Conservation (phyloP, 768 basidiomycete genomes). For the Lactarius hatsudake region DNA sequence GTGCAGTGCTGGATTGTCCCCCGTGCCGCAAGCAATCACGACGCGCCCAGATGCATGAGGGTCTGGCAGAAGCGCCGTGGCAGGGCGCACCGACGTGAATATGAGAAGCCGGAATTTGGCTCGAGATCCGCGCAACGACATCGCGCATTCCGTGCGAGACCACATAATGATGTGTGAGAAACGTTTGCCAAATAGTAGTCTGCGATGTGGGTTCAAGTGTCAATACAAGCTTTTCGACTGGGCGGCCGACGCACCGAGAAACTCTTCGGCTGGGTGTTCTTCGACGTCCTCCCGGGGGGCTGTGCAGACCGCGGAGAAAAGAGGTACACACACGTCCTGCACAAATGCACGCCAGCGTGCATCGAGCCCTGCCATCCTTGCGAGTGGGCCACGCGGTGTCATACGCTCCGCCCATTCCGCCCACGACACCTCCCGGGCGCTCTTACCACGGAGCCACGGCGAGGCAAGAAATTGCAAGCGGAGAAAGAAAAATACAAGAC, state of each 20-base stretch:
- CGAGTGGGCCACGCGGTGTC: conserved; percentile 42
- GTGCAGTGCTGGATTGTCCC: conserved; percentile 31
- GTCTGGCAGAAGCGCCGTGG: conserved; percentile 46
- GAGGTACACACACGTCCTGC: conserved; percentile 51
- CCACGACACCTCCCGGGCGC: conserved; percentile 41
- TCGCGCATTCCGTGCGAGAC: conserved; percentile 57
- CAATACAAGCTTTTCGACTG: neutral
- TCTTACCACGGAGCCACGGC: conserved; percentile 29
- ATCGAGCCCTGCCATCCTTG: conserved; percentile 48
- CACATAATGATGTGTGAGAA: conserved; percentile 68
- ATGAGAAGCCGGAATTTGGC: conserved; percentile 39
- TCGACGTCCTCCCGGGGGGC: conserved; percentile 53
- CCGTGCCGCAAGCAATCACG: conserved; percentile 40
- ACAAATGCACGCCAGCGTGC: conserved; percentile 52
- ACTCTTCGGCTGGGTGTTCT: conserved; percentile 58
- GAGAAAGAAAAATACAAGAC: conserved; percentile 34
- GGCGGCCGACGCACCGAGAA: conserved; percentile 50
- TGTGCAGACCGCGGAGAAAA: conserved; percentile 75
- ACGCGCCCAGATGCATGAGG: conserved; percentile 35
- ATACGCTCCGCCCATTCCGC: conserved; percentile 46
- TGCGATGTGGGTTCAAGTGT: neutral
- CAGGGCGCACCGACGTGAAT: conserved; percentile 55
- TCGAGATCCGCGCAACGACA: conserved; percentile 52
- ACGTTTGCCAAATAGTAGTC: conserved; percentile 70
- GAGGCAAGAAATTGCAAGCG: conserved; percentile 34